phyloP scores from a whole-genome alignment of 768 basidiomycete genomes.

The Candolleomyces aberdarensis region DNA sequence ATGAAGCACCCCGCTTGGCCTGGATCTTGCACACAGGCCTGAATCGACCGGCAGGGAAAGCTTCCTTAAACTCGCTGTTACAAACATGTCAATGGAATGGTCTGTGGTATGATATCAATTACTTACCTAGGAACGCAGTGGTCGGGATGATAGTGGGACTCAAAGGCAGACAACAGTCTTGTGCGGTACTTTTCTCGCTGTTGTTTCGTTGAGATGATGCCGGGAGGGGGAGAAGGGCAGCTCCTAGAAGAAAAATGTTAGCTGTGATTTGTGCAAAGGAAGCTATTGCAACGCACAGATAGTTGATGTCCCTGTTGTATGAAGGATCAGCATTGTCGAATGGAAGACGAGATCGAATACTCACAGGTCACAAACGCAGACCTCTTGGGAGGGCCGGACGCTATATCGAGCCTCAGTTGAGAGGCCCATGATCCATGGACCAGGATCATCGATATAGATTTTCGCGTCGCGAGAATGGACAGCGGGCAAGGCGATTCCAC shows the following conservation, averaged over 20 bases:
- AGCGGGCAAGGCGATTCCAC: slow-evolving; percentile 77
- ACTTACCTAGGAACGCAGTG: slow-evolving; percentile 70
- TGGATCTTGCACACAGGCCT: slow-evolving; percentile 89
- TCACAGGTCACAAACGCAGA: slow-evolving; percentile 85
- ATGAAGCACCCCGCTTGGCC: slow-evolving; percentile 76
- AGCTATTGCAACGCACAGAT: slow-evolving; percentile 47
- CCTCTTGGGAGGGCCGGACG: slow-evolving; percentile 71
- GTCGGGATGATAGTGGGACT: slow-evolving; percentile 86
- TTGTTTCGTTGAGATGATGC: slow-evolving; percentile 71
- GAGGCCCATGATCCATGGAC: slow-evolving; percentile 93
- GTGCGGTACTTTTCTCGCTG: slow-evolving; percentile 80
- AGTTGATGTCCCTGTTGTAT: slow-evolving; percentile 66
- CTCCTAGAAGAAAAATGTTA: slow-evolving; percentile 38
- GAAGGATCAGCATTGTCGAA: background rate
- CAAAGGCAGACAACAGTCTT: slow-evolving; percentile 72
- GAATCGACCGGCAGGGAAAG: slow-evolving; percentile 91
- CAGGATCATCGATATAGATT: slow-evolving; percentile 94
- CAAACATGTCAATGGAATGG: slow-evolving; percentile 9
- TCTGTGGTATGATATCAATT: background rate
- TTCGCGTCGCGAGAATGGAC: slow-evolving; percentile 89
- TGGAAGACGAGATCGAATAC: slow-evolving; percentile 20
- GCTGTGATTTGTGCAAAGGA: background rate
- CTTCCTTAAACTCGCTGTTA: slow-evolving; percentile 86
- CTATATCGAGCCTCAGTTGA: slow-evolving; percentile 83
- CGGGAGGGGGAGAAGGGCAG: slow-evolving; percentile 76